Base-by-base conservation (phyloP, 345 rosid species). In the Populus simonii region DNA sequence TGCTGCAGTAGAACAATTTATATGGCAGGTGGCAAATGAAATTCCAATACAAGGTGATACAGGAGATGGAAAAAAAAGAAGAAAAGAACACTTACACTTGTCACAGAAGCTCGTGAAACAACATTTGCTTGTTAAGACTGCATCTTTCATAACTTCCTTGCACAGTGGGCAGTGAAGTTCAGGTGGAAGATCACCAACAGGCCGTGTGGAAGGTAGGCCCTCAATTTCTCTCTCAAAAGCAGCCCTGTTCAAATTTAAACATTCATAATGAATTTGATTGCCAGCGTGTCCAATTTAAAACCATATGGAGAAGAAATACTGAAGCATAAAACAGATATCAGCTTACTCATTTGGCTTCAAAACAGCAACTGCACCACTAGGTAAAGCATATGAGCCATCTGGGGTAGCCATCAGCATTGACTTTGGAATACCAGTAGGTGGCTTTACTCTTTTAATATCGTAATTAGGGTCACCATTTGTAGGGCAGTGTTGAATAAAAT, bases 401-500 rank as follows among this genome's bases (percentile, higher is more conserved):
- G 95, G 95, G 71, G 92, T 91, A 23, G 94, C 90, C 93, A 92
- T 88, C 73, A 96, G 87, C 99, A 96, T 96, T 29, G 99, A 96
- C 88, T 94, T 96, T 35, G 99, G 98, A 74, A 96, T 94, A 55
- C 99, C 99, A 43, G 98, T 96, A 20, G 98, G 97, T 78, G 93
- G 98, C 79, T 89, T 96, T 77, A 90, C 93, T 86, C 98, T 90
- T 83, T 89, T 96, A 66, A 96, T 86, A 84, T 96, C 97, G 73
- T 81, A 96, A 77, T 66, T 89, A 23, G 99, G 99, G 83, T 96
- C 98, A 65, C 99, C 98, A 80, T 96, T 96, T 66, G 99, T 96
- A 66, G 99, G 97, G 66, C 98, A 96, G 77, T 96, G 99, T 87
- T 96, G 99, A 78, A 96, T 96, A 83, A 91, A 94, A 87, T 96